Evolutionary conservation across 345 rosid species (phyloP).

Genomic region (Pistacia vera): DNA sequence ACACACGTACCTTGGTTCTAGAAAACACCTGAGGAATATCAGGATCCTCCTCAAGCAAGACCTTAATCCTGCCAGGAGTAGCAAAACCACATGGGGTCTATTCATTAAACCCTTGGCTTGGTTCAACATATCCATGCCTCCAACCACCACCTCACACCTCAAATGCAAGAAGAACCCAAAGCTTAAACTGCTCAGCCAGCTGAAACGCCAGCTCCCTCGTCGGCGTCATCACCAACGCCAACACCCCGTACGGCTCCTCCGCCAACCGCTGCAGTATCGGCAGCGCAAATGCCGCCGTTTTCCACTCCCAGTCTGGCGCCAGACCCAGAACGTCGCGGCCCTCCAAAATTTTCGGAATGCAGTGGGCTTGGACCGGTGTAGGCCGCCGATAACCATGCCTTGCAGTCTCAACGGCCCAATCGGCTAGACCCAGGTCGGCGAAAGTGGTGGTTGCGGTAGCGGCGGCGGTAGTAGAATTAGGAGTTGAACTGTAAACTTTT

Average conservation of each 20-base stretch:
- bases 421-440: conserved; percentile 69
- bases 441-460: conserved; percentile 27
- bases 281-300: conserved; percentile 95
- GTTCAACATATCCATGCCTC: conserved; percentile 87
- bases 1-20: conserved; percentile 11
- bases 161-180: conserved; percentile 82
- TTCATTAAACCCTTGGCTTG: conserved; percentile 64
- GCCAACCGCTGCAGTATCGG: conserved; percentile 83
- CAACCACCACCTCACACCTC: conserved; percentile 82
- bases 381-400: conserved; percentile 80
- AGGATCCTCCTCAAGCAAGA: conserved; percentile 74
- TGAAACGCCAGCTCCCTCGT: conserved; percentile 94
- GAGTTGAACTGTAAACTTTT: conserved; percentile 31
- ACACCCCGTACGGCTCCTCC: conserved; percentile 83
- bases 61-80: conserved; percentile 92
- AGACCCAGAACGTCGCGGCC: conserved; percentile 84
- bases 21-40: conserved; percentile 79
- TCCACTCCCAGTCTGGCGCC: conserved; percentile 97
- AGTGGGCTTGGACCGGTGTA: conserved; percentile 83
- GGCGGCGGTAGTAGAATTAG: background rate
- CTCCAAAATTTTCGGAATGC: conserved; percentile 71
- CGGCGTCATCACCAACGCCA: conserved; percentile 84
- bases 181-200: conserved; percentile 87
- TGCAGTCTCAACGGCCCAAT: conserved; percentile 70
- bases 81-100: conserved; percentile 86